Percentiles rank a stretch among this genome's conserved stretches.
These are phyloP conservation scores for Ramicandelaber brevisporus DNA, from an alignment of 192 early-diverging fungal genomes.

Conservation along the genomic window DNA sequence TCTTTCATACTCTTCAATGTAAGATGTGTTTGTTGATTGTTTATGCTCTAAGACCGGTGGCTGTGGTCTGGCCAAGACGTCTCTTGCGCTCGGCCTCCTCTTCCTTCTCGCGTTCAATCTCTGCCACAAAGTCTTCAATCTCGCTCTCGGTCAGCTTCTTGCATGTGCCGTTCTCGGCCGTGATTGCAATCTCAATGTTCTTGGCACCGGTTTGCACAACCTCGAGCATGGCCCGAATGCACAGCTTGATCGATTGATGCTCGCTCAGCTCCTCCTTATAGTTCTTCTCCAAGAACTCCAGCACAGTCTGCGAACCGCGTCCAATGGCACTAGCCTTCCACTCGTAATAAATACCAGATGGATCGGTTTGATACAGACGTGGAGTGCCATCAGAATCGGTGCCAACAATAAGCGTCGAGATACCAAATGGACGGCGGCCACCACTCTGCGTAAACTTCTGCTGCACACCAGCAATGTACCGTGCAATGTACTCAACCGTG, in stretches of 20 bases:
- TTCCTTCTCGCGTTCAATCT: conserved; percentile 77
- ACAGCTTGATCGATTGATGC: conserved; percentile 66
- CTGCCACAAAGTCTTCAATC: conserved; percentile 42
- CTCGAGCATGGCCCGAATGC: conserved; percentile 78
- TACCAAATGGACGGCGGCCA: conserved; percentile 95
- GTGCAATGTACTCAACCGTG: conserved; percentile 91
- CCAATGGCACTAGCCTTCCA: conserved; percentile 99
- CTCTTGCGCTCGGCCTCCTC: conserved; percentile 65
- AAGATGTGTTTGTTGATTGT: too few relatives aligned
- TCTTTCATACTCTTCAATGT: too few relatives aligned
- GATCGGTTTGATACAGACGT: conserved; percentile 91
- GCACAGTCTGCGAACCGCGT: conserved; percentile 85
- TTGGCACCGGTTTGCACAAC: conserved; percentile 98
- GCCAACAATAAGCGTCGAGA: conserved; percentile 87
- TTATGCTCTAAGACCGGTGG: too few relatives aligned
- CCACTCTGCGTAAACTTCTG: conserved; percentile 99
- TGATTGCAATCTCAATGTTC: conserved; percentile 94
- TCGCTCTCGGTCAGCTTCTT: conserved; percentile 43
- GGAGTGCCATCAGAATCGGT: conserved; percentile 75
- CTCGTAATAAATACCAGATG: conserved; percentile 93
- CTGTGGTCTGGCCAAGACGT: too few relatives aligned
- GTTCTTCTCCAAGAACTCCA: conserved; percentile 97
- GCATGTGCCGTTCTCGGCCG: conserved; percentile 46
- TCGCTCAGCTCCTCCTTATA: conserved; percentile 63
- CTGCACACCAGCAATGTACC: conserved; percentile 86